A percentile compares a stretch with the other conserved stretches of the same genome.
Evolutionary conservation across 1,139 yeast species (phyloP).

Genomic region (Debaryomyces sp.): DNA sequence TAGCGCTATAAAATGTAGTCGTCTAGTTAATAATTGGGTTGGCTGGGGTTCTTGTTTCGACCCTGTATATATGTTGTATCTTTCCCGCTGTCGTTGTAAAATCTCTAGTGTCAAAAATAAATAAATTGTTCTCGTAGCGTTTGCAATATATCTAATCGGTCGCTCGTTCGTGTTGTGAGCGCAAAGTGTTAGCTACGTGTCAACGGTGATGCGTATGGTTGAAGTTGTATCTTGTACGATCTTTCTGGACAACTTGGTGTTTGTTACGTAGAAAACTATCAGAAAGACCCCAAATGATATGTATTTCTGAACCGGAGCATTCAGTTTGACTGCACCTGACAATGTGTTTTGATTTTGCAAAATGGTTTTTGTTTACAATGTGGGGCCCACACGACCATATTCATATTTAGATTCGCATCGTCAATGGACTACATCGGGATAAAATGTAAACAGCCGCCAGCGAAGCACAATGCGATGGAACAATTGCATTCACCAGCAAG

Average conservation of each 20-base stretch:
- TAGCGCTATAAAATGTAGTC: not conserved
- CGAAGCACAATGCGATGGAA: not conserved
- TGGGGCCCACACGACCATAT: conserved; percentile 6
- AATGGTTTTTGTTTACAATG: conserved; percentile 9
- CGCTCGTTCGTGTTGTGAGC: not conserved
- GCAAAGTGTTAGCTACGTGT: not conserved
- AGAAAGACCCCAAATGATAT: not conserved
- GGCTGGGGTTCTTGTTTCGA: not conserved
- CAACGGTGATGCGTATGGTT: not conserved
- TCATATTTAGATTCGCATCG: not conserved
- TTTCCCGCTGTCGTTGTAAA: not conserved
- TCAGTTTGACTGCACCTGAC: conserved; percentile 3
- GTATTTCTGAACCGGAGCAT: not conserved
- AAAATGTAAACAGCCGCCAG: not conserved
- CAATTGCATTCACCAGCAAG: not conserved
- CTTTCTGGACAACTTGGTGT: not conserved
- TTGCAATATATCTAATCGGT: not conserved
- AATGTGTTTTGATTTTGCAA: conserved; percentile 10
- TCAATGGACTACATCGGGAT: not conserved
- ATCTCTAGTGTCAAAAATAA: not conserved
- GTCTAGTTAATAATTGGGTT: not conserved
- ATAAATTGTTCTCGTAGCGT: not conserved
- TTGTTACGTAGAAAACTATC: not conserved
- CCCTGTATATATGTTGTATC: not conserved
- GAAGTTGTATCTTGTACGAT: not conserved